Evolutionary conservation across 208 protist species (phyloP), one percentile per base, ranked within the genome.

Genomic region (Naegleria fowleri): DNA sequence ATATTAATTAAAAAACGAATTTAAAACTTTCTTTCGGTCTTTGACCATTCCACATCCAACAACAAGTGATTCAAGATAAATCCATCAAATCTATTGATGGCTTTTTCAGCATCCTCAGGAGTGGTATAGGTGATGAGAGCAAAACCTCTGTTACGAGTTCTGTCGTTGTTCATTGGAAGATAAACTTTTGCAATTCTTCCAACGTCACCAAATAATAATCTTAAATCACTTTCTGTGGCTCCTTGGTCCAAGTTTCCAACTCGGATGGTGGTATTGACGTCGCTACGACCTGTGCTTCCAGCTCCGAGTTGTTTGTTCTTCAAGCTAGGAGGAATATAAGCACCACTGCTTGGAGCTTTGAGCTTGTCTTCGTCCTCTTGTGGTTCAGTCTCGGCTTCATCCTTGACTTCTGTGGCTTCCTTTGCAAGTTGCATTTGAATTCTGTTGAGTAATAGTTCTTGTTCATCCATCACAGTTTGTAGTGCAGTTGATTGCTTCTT

Each of bases 401-500:
- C 76, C 15, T 84, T 84, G 25, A 5, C 40, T 48, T 48, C 83
- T 51, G 15, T 22, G 29, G 40, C 83, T 48, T 39, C 33, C 48
- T 39, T 48, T 11, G 83, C 83, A n/a, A 89, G 39, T 89, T 89
- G 86, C 33, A 41, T 67, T 67, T 89, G 19, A 40, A 89, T 39
- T 67, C n/a, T 89, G 5, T 89, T 40, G 6, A 67, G 51, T 15
- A 38, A 6, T 39, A 38, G 5, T 33, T 43, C 48, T 40, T 89
- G 16, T 67, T 89, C 36, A 67, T 89, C 67, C 29, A 36, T 36
- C 9, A 33, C 29, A 5, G 67, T 89, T 67, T 59, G 86, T 38
- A 41, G 38, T 3, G 19, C 40, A 29, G 19, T 38, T 29, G 33
- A 19, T 38, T 13, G 11, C 22, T 38, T 29, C 25, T 9, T 89